These are phyloP conservation scores for Basidiobolus meristosporus DNA, from an alignment of 371 early-diverging fungal species.

Conservation along the genomic window DNA sequence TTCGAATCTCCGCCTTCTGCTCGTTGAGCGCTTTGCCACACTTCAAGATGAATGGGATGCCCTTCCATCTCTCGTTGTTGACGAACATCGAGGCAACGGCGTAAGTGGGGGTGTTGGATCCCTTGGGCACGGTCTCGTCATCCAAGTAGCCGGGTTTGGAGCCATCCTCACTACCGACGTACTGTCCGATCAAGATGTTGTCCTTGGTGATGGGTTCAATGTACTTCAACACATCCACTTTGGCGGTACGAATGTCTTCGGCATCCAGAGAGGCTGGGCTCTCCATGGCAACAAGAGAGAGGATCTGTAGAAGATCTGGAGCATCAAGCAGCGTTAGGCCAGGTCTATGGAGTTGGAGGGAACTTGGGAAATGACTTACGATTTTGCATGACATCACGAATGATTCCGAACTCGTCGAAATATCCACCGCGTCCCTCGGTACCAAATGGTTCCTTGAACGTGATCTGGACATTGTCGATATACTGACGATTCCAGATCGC, in stretches of 20 bases:
- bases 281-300: slow-evolving; percentile 87
- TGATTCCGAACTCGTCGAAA: slow-evolving; percentile 98
- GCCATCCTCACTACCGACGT: slow-evolving; percentile 45
- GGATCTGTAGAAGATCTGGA: slow-evolving; percentile 80
- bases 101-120: slow-evolving; percentile 77
- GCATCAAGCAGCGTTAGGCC: too few relatives aligned
- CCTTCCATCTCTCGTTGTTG: slow-evolving; percentile 91
- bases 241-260: slow-evolving; percentile 84
- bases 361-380: too few relatives aligned
- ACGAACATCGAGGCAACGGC: slow-evolving; percentile 77
- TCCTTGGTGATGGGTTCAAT: slow-evolving; percentile 57
- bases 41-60: slow-evolving; percentile 91
- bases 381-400: slow-evolving; percentile 99
- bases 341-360: too few relatives aligned
- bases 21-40: slow-evolving; percentile 90
- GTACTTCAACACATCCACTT: slow-evolving; percentile 64
- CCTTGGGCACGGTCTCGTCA: slow-evolving; percentile 65
- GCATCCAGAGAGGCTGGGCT: slow-evolving; percentile 64
- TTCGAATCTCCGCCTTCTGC: slow-evolving; percentile 83
- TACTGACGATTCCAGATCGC: slow-evolving; percentile 79
- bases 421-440: slow-evolving; percentile 97
- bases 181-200: slow-evolving; percentile 81
- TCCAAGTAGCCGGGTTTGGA: slow-evolving; percentile 76
- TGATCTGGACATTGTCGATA: slow-evolving; percentile 92
- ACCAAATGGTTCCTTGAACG: slow-evolving; percentile 96